Conservation (phyloP, 1,139 yeast species). For the Kodamaea sp. region DNA sequence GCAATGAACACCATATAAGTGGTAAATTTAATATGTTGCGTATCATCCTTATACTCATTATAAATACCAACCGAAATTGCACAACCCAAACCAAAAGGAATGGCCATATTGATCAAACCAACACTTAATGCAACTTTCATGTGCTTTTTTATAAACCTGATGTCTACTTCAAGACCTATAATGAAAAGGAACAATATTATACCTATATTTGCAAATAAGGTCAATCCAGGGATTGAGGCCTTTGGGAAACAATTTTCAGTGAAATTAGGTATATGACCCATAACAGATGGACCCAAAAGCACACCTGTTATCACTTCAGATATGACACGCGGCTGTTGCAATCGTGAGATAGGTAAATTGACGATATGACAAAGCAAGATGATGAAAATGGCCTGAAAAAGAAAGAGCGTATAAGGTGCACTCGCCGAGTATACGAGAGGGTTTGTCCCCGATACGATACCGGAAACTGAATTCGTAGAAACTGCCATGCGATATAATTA, state of each 20-base stretch:
- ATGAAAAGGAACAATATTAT: conserved; percentile 69
- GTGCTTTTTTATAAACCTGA: conserved; percentile 57
- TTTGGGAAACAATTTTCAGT: conserved; percentile 61
- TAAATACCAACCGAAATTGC: conserved; percentile 65
- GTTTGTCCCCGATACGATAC: conserved; percentile 67
- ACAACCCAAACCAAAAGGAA: conserved; percentile 78
- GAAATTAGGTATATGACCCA: conserved; percentile 68
- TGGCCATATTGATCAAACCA: conserved; percentile 65
- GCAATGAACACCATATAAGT: conserved; percentile 75
- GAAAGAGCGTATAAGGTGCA: conserved; percentile 56
- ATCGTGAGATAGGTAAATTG: conserved; percentile 53
- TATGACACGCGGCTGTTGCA: conserved; percentile 73
- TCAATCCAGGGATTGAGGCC: conserved; percentile 58
- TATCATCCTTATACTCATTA: conserved; percentile 43
- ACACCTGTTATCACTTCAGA: conserved; percentile 78
- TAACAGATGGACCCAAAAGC: conserved; percentile 62
- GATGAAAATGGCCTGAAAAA: conserved; percentile 58
- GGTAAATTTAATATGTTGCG: conserved; percentile 51
- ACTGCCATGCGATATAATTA: conserved; percentile 20
- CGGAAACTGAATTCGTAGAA: conserved; percentile 43
- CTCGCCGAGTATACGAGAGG: conserved; percentile 58
- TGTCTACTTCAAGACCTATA: conserved; percentile 75
- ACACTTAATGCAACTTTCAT: conserved; percentile 59
- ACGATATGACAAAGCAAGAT: conserved; percentile 51
- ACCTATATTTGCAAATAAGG: conserved; percentile 68